Evolutionary conservation across 2,329 filamentous ascomycete species (phyloP), one percentile per base, ranked within the genome.

Genomic region (Aspergillus unguis): DNA sequence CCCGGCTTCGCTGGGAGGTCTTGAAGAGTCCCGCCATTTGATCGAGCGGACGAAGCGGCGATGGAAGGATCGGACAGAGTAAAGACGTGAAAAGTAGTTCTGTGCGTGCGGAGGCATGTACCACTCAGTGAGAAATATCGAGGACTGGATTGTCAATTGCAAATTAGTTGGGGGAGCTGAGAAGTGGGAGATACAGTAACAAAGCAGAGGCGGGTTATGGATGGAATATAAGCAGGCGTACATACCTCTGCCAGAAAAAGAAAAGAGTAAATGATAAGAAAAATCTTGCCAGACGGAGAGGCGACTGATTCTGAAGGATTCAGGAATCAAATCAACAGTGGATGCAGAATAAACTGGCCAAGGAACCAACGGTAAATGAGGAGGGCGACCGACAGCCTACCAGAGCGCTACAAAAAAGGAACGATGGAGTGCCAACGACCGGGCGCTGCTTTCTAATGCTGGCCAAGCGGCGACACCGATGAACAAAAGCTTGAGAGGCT

Each of bases 11-110:
- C 11, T 38, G 36, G 52, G 37, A 55, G 48, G 50, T 49, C 59
- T 58, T 36, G 58, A 50, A 45, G 61, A 65, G 60, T 61, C 61
- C 56, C 65, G 70, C 68, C 71, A 73, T 74, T 70, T 70, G 55
- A 70, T 58, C 47, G 64, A 70, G 62, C 70, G 68, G 59, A 70
- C 55, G 46, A 65, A 60, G 62, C 67, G 67, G 65, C 62, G 62
- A 57, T 67, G 65, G 50, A 64, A 64, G 55, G 67, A 62, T 56
- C 64, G 59, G 58, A 62, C 54, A 45, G 66, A 65, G 49, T 63
- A 53, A 47, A 63, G 55, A 37, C 61, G 50, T 52, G 55, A 60
- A 46, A 60, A 54, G 42, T 57, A 58, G 44, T 49, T 59, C 49
- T 55, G 53, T 53, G 59, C 58, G 57, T 60, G 65, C 52, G 60